A percentile compares a stretch with the other conserved stretches of the same genome.
Conservation (phyloP, 164 flowering plant species). For the Aristolochia fimbriata region DNA sequence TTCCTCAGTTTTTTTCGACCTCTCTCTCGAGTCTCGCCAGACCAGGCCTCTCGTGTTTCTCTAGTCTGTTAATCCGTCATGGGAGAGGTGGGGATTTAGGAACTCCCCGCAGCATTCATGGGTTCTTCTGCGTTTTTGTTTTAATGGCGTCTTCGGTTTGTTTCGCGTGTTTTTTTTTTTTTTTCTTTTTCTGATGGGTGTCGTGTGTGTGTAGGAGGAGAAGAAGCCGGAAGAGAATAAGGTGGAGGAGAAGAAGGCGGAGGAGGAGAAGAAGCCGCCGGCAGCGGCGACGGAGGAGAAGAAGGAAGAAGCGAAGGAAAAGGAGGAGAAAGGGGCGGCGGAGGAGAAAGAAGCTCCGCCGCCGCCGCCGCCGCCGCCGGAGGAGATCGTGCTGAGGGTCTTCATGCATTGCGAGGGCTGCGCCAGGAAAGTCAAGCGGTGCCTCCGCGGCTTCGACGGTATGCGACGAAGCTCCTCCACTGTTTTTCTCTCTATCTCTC, state of each 20-base stretch:
- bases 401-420: slow-evolving; percentile 97
- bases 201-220: background rate
- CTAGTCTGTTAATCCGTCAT: too few species aligned
- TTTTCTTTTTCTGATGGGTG: too few species aligned
- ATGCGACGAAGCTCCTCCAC: background rate
- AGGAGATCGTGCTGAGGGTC: slow-evolving; percentile 45
- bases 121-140: too few species aligned
- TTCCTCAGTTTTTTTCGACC: too few species aligned
- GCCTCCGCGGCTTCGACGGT: slow-evolving; percentile 70
- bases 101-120: too few species aligned
- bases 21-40: too few species aligned
- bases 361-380: slow-evolving; percentile 22
- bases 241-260: background rate
- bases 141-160: too few species aligned
- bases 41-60: too few species aligned
- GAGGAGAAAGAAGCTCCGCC: slow-evolving; percentile 7
- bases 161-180: too few species aligned
- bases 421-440: slow-evolving; percentile 57
- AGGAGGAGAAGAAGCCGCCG: background rate
- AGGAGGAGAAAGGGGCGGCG: slow-evolving; percentile 6
- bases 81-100: too few species aligned
- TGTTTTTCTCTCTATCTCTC: background rate
- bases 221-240: background rate
- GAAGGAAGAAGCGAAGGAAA: background rate
- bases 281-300: background rate